Conservation (phyloP, 2,329 filamentous ascomycete species). For the Dothidotthia symphoricarpi region DNA sequence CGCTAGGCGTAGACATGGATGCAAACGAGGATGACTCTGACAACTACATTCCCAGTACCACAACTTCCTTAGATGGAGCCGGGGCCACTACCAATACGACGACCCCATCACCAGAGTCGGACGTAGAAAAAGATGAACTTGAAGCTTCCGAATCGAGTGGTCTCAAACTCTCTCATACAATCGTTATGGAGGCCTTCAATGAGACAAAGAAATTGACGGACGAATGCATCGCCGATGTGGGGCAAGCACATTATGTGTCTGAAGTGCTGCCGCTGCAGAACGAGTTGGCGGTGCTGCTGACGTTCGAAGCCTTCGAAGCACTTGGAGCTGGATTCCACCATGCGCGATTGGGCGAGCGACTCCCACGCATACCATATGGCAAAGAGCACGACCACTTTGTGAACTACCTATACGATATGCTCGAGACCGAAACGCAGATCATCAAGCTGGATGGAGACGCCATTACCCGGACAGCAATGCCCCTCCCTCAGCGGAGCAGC, state of each 20-base stretch:
- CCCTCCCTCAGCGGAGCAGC: neutral
- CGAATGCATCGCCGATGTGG: conserved; percentile 3
- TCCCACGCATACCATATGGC: conserved; percentile 8
- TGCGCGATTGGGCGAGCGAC: conserved; percentile 8
- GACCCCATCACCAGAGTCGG: neutral
- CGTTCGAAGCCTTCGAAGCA: conserved; percentile 27
- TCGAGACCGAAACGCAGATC: conserved; percentile 12
- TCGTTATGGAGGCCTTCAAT: conserved; percentile 1
- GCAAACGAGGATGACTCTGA: neutral
- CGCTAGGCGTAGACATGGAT: neutral
- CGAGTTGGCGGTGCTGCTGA: conserved; percentile 20
- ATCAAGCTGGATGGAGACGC: conserved; percentile 1
- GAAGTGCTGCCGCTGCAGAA: conserved; percentile 20
- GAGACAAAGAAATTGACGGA: conserved; percentile 2
- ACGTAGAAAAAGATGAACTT: neutral
- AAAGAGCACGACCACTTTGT: conserved; percentile 14
- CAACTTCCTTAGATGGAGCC: neutral
- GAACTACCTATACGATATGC: conserved; percentile 15
- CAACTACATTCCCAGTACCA: neutral
- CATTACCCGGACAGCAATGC: conserved; percentile 3
- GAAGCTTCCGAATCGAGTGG: neutral
- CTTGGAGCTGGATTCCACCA: conserved; percentile 15
- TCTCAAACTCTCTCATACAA: neutral
- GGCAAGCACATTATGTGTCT: conserved; percentile 1
- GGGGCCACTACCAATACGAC: neutral